Conservation (phyloP, 768 basidiomycete genomes). For the Punctularia strigosozonata region DNA sequence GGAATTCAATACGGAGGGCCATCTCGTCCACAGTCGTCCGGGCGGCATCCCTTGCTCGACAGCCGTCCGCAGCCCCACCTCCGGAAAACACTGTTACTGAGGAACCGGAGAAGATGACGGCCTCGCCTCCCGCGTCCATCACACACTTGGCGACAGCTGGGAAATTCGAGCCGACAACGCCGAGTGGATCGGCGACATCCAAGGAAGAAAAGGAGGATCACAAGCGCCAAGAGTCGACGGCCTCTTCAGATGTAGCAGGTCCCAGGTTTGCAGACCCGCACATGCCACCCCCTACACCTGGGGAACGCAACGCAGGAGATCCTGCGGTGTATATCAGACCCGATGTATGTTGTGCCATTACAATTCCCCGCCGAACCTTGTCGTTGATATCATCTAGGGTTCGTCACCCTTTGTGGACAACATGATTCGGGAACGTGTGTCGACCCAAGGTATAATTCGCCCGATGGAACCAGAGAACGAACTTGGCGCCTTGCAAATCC, state of each 20-base stretch:
- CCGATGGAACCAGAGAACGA: conserved; percentile 63
- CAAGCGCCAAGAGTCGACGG: no score
- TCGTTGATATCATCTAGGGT: background rate
- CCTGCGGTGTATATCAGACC: conserved; percentile 38
- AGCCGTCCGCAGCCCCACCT: no score
- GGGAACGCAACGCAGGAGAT: conserved; percentile 45
- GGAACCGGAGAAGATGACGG: no score
- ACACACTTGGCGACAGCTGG: no score
- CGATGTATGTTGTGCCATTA: conserved; percentile 25
- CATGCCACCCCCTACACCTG: conserved; percentile 5
- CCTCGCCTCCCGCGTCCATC: no score
- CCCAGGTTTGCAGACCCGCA: conserved; percentile 11
- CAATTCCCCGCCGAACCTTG: background rate
- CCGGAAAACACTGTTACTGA: no score
- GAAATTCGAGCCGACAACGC: no score
- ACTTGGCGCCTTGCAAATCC: conserved; percentile 53
- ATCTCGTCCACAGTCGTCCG: no score
- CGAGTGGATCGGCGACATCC: no score
- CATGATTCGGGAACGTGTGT: conserved; percentile 90
- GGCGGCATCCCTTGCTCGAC: no score
- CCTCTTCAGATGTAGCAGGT: conserved; percentile 11
- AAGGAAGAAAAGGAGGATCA: background rate
- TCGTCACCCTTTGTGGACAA: conserved; percentile 18
- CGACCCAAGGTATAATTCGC: conserved; percentile 71
- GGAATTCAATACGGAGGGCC: no score